phyloP scores from a whole-genome alignment of 140 eudicot species.

The Bidens hawaiensis region DNA sequence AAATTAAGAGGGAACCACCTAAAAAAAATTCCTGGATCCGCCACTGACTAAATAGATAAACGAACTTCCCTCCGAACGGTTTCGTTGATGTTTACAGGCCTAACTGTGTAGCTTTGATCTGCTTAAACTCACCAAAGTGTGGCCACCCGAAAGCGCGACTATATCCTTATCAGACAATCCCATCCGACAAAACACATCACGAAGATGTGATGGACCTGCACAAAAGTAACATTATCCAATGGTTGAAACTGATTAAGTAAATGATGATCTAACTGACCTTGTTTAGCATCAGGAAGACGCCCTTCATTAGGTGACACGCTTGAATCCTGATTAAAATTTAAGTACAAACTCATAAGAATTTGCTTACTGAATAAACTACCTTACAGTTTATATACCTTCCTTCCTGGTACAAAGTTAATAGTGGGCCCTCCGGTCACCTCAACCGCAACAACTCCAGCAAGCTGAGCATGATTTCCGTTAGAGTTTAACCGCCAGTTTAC shows the following conservation, averaged over 20 bases:
- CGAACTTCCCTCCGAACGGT: too few relatives aligned
- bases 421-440: constrained; percentile 97
- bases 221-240: not conserved
- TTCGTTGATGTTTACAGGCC: too few relatives aligned
- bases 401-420: constrained; percentile 75
- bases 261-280: constrained; percentile 48
- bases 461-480: constrained; percentile 38
- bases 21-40: too few relatives aligned
- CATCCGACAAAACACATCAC: constrained; percentile 87
- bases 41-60: too few relatives aligned
- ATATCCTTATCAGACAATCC: constrained; percentile 88
- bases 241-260: constrained; percentile 10
- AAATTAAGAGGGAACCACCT: too few relatives aligned
- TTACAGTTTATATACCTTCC: constrained; percentile 75
- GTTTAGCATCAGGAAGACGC: constrained; percentile 91
- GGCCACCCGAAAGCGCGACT: constrained; percentile 95
- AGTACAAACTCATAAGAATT: constrained; percentile 9
- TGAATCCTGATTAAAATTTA: constrained; percentile 48
- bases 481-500: not conserved
- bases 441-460: constrained; percentile 97
- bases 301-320: constrained; percentile 70
- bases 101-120: not conserved
- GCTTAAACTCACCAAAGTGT: constrained; percentile 61
- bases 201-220: constrained; percentile 73
- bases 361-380: not conserved